These are phyloP conservation scores for Fusarium longipes DNA, from an alignment of 2,329 filamentous ascomycete genomes.

Conservation along the genomic window DNA sequence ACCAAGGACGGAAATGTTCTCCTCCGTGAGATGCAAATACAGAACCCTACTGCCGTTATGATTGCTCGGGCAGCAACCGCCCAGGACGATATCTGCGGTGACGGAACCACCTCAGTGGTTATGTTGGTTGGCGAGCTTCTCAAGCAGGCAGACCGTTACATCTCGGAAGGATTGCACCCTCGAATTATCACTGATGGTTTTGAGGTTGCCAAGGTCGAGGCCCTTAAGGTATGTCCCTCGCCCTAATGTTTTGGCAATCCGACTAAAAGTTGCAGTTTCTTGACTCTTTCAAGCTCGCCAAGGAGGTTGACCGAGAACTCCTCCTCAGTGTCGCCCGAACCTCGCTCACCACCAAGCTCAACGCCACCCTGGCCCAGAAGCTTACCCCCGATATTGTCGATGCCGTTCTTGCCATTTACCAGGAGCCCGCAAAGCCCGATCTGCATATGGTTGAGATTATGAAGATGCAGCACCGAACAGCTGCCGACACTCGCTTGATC, in stretches of 20 bases:
- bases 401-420: constrained; percentile 93
- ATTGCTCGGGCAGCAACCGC: constrained; percentile 88
- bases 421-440: constrained; percentile 90
- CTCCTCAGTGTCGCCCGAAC: constrained; percentile 93
- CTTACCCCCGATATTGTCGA: constrained; percentile 97
- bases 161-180: constrained; percentile 95
- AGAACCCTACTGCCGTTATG: constrained; percentile 96
- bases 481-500: constrained; percentile 96
- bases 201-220: constrained; percentile 93
- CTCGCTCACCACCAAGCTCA: constrained; percentile 94
- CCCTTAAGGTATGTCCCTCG: constrained; percentile 74
- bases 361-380: constrained; percentile 86
- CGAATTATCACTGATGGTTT: constrained; percentile 97
- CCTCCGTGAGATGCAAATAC: constrained; percentile 87
- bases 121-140: constrained; percentile 94
- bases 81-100: constrained; percentile 97
- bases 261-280: constrained; percentile 73
- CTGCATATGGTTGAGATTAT: constrained; percentile 99
- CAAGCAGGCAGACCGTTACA: constrained; percentile 97
- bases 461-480: constrained; percentile 99
- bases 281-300: constrained; percentile 89
- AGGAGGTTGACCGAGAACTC: constrained; percentile 91
- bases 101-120: constrained; percentile 97
- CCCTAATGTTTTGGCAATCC: background rate
- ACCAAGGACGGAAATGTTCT: constrained; percentile 98